Percentiles rank a stretch among this genome's conserved stretches.
These are phyloP conservation scores for Pachysandra terminalis DNA, from an alignment of 164 flowering plant genomes.

Conservation along the genomic window DNA sequence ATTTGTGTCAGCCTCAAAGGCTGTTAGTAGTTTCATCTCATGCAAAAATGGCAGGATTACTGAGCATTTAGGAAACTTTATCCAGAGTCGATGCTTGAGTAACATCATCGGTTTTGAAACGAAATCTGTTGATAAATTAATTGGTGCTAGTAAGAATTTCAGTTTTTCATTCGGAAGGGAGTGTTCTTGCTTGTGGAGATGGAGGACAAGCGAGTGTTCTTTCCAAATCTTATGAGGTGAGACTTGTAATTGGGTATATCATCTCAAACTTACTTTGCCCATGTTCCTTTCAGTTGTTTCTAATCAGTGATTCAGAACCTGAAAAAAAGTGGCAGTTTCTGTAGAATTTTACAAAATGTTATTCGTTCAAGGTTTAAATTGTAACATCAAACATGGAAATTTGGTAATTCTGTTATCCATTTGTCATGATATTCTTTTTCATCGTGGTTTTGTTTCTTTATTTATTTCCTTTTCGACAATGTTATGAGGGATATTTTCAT, in stretches of 20 bases:
- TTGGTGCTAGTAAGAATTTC: conserved; percentile 2
- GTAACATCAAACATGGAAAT: no score
- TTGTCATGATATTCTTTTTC: no score
- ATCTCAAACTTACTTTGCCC: not conserved
- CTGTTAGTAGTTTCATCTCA: conserved; percentile 27
- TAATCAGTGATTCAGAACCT: no score
- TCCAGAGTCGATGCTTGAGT: conserved; percentile 28
- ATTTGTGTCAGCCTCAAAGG: conserved; percentile 37
- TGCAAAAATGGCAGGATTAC: conserved; percentile 21
- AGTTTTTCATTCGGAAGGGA: conserved; percentile 22
- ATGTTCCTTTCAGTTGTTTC: no score
- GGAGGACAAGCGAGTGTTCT: conserved; percentile 68
- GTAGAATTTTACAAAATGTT: no score
- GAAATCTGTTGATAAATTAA: conserved; percentile 9
- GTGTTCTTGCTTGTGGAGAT: conserved; percentile 73
- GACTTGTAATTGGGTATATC: conserved; percentile 67
- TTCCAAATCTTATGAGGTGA: conserved; percentile 72
- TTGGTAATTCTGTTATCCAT: no score
- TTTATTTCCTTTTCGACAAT: no score
- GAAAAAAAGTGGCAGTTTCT: no score
- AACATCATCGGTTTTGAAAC: conserved; percentile 29
- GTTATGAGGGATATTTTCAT: no score
- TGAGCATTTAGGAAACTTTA: conserved; percentile 9
- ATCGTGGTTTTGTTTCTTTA: no score
- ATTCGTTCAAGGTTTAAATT: no score